Base-by-base conservation (phyloP, 2,329 filamentous ascomycete genomes). In the Colletotrichum sp. region DNA sequence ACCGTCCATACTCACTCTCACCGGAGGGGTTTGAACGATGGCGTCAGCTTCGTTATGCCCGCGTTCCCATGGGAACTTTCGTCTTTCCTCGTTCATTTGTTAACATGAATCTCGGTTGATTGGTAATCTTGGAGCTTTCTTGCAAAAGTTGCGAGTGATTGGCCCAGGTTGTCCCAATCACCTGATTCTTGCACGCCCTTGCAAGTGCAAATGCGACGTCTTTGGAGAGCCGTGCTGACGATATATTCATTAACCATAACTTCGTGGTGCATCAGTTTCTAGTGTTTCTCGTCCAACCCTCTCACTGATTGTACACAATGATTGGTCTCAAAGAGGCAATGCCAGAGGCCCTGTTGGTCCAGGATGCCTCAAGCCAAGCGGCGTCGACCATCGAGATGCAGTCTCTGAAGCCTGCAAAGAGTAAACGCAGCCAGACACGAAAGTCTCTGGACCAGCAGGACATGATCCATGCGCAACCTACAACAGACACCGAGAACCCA, bases 351-450 rank as follows among this genome's bases (percentile, higher is more conserved):
- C 32, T 60, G 21, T 15, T 62, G 28, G 18, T 62, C n/a, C 65
- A 65, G 18, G 49, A 15, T 49, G 59, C 34, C 13, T 24, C 69
- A 12, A 60, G 28, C 16, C 65, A 74, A 21, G 12, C 59, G 8
- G 24, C 62, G 4, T 30, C 59, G n/a, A 44, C 15, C 21, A 44
- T 73, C 6, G 74, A 76, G 26, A 59, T 71, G 67, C 34, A 65
- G 18, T 30, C 60, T 16, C 28, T 65, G 3, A 49, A 71, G 15
- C 24, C 59, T 16, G 21, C 60, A 44, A 49, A 55, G 36, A 65
- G 34, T 24, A 59, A 60, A 26, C 24, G 10, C 24, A 52, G 55
- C 62, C 49, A 62, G 4, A 18, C 26, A 12, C 32, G 1, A 26
- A 21, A 7, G 15, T 49, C 71, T 13, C 24, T n/a, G 1, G 32